phyloP scores from a whole-genome alignment of 2,329 filamentous ascomycete species.

The Endoconidiophora polonica region DNA sequence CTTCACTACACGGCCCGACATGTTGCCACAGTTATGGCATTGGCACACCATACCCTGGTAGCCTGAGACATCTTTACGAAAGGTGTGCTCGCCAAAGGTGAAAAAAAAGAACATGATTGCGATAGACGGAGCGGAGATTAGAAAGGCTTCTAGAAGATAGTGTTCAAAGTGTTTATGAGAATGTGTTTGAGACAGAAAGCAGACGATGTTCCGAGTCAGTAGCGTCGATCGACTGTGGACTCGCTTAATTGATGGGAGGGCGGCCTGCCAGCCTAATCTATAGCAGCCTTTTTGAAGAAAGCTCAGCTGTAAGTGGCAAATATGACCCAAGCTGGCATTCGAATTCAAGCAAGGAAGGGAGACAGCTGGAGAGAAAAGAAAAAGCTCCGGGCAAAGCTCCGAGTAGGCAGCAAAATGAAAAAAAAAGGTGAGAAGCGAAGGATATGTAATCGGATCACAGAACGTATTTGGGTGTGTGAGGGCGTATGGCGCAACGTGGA shows the following conservation, averaged over 20 bases:
- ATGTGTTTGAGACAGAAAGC: too few species aligned
- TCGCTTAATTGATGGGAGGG: neutral
- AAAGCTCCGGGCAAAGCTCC: too few species aligned
- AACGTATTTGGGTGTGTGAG: too few species aligned
- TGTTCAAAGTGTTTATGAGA: too few species aligned
- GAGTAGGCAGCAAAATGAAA: neutral
- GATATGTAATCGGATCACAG: too few species aligned
- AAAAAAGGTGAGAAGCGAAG: neutral
- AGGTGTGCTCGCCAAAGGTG: slow-evolving; percentile 44
- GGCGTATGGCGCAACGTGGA: neutral
- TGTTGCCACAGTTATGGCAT: slow-evolving; percentile 52
- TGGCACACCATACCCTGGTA: slow-evolving; percentile 46
- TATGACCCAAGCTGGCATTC: too few species aligned
- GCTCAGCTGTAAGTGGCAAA: neutral
- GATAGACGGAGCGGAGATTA: neutral
- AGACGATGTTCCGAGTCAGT: neutral
- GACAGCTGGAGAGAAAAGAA: neutral
- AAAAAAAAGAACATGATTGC: slow-evolving; percentile 43
- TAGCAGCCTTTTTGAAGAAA: neutral
- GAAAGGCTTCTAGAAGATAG: neutral
- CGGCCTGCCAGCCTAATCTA: too few species aligned
- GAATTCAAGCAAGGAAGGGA: neutral
- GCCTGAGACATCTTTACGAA: slow-evolving; percentile 40
- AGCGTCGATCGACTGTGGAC: neutral
- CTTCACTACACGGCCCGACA: slow-evolving; percentile 41